These are phyloP conservation scores for Flaveria trinervia DNA, from an alignment of 129 eudicot genomes.

Conservation along the genomic window DNA sequence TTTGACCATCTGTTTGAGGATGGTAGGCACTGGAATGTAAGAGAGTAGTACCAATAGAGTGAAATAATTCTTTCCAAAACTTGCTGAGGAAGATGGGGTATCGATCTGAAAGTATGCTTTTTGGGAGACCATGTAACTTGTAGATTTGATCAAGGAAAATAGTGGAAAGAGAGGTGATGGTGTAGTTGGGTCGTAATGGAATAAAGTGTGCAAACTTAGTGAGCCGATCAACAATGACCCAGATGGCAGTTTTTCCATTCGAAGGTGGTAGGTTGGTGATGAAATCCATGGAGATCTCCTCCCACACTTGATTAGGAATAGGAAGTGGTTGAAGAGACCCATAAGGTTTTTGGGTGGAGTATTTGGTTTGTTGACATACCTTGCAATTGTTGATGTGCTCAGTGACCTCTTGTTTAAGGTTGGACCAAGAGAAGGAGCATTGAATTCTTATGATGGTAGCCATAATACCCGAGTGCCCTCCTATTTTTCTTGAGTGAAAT, in stretches of 20 bases:
- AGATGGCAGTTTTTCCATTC: background rate
- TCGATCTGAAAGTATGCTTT: background rate
- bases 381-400: no score
- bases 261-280: background rate
- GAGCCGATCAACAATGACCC: background rate
- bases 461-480: no score
- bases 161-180: background rate
- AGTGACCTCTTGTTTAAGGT: no score
- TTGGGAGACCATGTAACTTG: background rate
- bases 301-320: background rate
- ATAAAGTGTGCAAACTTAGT: background rate
- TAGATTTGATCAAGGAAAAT: background rate
- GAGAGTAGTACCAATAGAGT: background rate
- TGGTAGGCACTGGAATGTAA: background rate
- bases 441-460: no score
- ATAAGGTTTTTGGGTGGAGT: background rate
- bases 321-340: background rate
- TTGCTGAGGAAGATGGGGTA: background rate
- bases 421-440: no score
- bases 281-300: constrained; percentile 1
- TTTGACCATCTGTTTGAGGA: background rate
- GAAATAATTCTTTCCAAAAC: background rate
- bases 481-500: no score
- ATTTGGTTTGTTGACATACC: background rate
- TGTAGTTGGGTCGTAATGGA: background rate